Conservation (phyloP, 2,329 filamentous ascomycete species). For the Xylaria multiplex region DNA sequence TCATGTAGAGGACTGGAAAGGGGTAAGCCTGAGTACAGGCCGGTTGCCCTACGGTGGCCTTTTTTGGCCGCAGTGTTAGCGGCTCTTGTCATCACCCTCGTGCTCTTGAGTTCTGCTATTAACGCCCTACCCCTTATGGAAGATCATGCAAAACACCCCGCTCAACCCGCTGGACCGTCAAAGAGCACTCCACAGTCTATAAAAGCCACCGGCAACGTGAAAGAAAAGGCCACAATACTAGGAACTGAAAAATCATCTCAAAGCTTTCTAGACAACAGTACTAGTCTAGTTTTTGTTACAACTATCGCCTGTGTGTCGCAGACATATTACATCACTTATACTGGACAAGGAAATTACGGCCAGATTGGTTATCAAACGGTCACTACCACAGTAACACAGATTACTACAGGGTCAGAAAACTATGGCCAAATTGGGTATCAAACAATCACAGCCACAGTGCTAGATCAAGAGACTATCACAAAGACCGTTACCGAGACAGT, state of each 20-base stretch:
- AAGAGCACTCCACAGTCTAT: background rate
- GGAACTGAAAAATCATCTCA: background rate
- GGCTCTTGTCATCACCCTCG: background rate
- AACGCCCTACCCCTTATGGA: background rate
- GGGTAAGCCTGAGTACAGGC: constrained; percentile 20
- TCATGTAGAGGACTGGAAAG: background rate
- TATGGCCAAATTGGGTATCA: no score
- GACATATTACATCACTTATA: background rate
- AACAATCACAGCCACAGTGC: no score
- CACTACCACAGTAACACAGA: background rate
- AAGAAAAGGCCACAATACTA: background rate
- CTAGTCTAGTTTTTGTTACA: background rate
- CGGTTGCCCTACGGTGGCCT: background rate
- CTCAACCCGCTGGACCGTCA: background rate
- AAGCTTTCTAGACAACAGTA: no score
- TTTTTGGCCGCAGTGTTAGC: constrained; percentile 2
- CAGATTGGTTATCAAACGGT: background rate
- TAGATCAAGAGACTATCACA: no score
- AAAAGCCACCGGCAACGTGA: background rate
- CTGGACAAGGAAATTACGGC: background rate
- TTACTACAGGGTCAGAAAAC: no score
- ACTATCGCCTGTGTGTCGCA: background rate
- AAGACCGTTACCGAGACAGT: background rate
- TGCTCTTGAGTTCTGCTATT: background rate
- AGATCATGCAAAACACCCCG: no score